Evolutionary conservation across 305 asterid genomes (phyloP).

Genomic region (Ruellia speciosa): DNA sequence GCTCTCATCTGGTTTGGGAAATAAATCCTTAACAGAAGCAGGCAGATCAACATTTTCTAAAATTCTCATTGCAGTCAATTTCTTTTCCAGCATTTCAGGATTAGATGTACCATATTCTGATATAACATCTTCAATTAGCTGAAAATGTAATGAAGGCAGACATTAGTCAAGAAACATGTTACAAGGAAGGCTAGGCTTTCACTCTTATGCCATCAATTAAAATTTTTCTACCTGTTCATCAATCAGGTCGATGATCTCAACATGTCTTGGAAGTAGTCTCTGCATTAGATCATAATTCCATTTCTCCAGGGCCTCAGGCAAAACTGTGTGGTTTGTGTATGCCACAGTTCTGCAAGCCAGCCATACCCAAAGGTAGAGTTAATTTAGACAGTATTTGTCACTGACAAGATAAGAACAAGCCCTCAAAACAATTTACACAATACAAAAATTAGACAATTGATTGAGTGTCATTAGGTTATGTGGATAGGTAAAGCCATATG

Average conservation of each 20-base stretch:
- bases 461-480: background rate
- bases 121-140: slow-evolving; percentile 63
- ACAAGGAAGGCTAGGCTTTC: slow-evolving; percentile 15
- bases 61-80: slow-evolving; percentile 67
- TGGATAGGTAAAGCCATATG: background rate
- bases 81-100: slow-evolving; percentile 51
- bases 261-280: slow-evolving; percentile 79
- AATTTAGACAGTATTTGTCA: slow-evolving; percentile 5
- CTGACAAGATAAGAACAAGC: background rate
- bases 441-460: too few species aligned
- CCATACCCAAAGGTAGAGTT: slow-evolving; percentile 16
- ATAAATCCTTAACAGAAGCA: slow-evolving; percentile 46
- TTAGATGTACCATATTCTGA: slow-evolving; percentile 54
- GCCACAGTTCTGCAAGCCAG: slow-evolving; percentile 73
- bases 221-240: slow-evolving; percentile 60
- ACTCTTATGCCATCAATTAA: slow-evolving; percentile 11
- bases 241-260: slow-evolving; percentile 71
- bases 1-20: slow-evolving; percentile 39
- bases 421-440: background rate
- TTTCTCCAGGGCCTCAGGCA: slow-evolving; percentile 95
- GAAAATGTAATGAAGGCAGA: slow-evolving; percentile 25
- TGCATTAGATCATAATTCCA: slow-evolving; percentile 84
- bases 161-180: slow-evolving; percentile 22
- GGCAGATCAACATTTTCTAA: slow-evolving; percentile 78
- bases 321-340: slow-evolving; percentile 85